Evolutionary conservation across 495 filamentous ascomycete species (phyloP), one percentile per base, ranked within the genome.

Genomic region (Gamarada debralockiae): DNA sequence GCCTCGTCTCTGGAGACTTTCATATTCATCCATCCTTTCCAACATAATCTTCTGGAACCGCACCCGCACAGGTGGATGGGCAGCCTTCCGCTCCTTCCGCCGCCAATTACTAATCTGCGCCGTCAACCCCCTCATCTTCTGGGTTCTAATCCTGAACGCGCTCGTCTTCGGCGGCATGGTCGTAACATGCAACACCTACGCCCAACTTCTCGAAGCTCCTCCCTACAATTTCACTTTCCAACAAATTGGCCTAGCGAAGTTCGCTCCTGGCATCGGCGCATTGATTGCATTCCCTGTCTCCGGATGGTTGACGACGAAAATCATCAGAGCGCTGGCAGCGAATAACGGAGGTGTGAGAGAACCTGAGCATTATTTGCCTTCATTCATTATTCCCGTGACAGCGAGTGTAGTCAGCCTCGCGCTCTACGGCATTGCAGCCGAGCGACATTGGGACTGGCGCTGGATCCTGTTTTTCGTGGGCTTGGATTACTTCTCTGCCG

Each of bases 151-250:
- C 0, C 51, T 53, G 17, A 53, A 53, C 34, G 31, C 51, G 0
- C 21, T 53, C 13, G 31, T 53, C 21, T 53, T 53, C 31, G 51
- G 29, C 2, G 39, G 41, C 20, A 39, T 53, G 41, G 41, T 53
- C 21, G n/a, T 31, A 3, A 46, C 22, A 18, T 46, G 27, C 18
- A 10, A n/a, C 2, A 53, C 41, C n/a, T 53, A 46, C 27, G 33
- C 21, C 3, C 3, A 38, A 13, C 15, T 53, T 3, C 31, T 53
- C 2, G n/a, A 1, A 0, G 25, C 18, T 22, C 31, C 41, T 10
- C 50, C 41, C 3, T 53, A 53, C 31, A 46, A 53, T 12, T 37
- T 53, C 20, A 29, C 39, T 2, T 22, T 37, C 40, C 14, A 44
- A 18, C 10, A 14, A 12, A 53, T 53, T 2, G 40, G 27, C 18